phyloP scores from a whole-genome alignment of 2,329 filamentous ascomycete genomes.

The Monilinia aucupariae region DNA sequence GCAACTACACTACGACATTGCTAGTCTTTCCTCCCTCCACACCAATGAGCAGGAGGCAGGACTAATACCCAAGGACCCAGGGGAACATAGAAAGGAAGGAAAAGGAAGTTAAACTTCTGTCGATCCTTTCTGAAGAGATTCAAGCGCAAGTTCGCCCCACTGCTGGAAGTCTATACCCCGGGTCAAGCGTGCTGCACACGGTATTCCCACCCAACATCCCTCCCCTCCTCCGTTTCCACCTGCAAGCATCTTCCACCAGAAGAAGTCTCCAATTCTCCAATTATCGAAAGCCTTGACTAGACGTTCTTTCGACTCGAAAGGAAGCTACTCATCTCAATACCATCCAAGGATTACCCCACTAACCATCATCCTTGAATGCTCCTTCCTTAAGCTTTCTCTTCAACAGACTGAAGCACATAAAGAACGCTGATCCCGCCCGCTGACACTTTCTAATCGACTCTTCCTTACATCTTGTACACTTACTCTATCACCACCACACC shows the following conservation, averaged over 20 bases:
- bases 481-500: constrained; percentile 3
- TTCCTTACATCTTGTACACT: constrained; percentile 22
- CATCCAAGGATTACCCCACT: constrained; percentile 17
- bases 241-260: constrained; percentile 21
- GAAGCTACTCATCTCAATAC: constrained; percentile 14
- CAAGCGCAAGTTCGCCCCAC: constrained; percentile 21
- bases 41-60: constrained; percentile 17
- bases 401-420: constrained; percentile 30
- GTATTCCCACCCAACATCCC: constrained; percentile 16
- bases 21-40: constrained; percentile 17
- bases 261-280: constrained; percentile 17
- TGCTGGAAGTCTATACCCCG: constrained; percentile 13
- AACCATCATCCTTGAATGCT: constrained; percentile 26
- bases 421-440: constrained; percentile 34
- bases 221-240: not conserved
- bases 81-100: constrained; percentile 18
- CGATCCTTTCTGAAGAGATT: constrained; percentile 29
- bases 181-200: constrained; percentile 16
- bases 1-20: constrained; percentile 3
- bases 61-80: constrained; percentile 13
- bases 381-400: constrained; percentile 18
- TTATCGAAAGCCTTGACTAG: constrained; percentile 16
- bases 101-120: constrained; percentile 20
- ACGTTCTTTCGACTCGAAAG: constrained; percentile 3
- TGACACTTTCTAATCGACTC: constrained; percentile 26